These are phyloP conservation scores for Penicillium atrosanguineum DNA, from an alignment of 495 filamentous ascomycete genomes.

Conservation along the genomic window DNA sequence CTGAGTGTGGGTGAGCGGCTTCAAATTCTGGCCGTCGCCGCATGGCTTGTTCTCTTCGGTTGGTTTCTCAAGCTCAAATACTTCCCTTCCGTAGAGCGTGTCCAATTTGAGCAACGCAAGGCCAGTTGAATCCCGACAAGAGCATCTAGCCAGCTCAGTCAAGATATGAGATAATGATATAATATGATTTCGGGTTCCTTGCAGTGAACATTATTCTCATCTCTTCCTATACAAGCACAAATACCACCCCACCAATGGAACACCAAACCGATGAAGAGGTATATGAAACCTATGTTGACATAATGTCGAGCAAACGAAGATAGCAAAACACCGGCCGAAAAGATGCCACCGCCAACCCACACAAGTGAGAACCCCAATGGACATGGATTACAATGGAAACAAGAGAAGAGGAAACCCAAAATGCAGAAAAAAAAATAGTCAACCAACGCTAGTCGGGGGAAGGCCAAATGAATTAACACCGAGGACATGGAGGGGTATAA, in stretches of 20 bases:
- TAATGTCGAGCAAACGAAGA: constrained; percentile 2
- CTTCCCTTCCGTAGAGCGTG: constrained; percentile 10
- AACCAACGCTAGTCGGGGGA: constrained; percentile 19
- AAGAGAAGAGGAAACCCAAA: constrained; percentile 5
- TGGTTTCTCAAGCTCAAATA: constrained; percentile 24
- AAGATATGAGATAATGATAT: constrained; percentile 1
- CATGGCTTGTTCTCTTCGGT: constrained; percentile 22
- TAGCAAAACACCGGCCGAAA: constrained; percentile 16
- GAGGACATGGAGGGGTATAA: constrained; percentile 25
- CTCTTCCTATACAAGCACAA: constrained; percentile 1
- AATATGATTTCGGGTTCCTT: constrained; percentile 5
- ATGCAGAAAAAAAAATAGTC: constrained; percentile 11
- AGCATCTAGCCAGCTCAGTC: not conserved
- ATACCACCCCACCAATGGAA: constrained; percentile 5
- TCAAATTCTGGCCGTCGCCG: constrained; percentile 6
- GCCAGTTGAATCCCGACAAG: not conserved
- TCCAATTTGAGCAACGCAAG: constrained; percentile 17
- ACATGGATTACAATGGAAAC: not conserved
- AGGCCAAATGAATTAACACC: constrained; percentile 11
- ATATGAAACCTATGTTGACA: constrained; percentile 21
- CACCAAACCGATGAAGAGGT: constrained; percentile 12
- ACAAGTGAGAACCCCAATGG: not conserved
- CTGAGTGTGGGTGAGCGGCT: constrained; percentile 15
- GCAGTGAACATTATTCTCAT: constrained; percentile 10
- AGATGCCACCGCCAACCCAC: not conserved